These are phyloP conservation scores for Circinella minor DNA, from an alignment of 371 early-diverging fungal genomes.

Conservation along the genomic window DNA sequence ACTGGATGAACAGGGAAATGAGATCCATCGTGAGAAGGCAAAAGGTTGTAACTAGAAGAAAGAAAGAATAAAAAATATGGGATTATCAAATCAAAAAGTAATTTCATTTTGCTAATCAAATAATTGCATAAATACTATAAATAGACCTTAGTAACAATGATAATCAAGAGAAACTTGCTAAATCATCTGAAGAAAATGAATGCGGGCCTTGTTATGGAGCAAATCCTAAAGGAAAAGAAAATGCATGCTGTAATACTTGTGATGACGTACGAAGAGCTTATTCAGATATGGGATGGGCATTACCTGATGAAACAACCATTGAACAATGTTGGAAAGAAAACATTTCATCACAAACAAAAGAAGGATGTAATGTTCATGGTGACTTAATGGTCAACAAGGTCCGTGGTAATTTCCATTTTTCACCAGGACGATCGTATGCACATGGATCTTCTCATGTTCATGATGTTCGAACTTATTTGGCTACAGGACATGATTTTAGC, in stretches of 20 bases:
- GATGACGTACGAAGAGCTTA: constrained; percentile 89
- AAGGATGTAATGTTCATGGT: constrained; percentile 92
- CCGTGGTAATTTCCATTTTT: constrained; percentile 90
- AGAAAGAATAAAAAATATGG: background rate
- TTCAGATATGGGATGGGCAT: constrained; percentile 77
- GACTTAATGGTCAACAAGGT: constrained; percentile 85
- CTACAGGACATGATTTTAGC: constrained; percentile 70
- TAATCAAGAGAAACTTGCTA: constrained; percentile 1
- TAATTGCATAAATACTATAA: too few relatives aligned
- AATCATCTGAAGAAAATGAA: constrained; percentile 41
- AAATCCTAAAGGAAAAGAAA: constrained; percentile 51
- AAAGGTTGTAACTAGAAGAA: constrained; percentile 33
- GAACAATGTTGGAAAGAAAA: constrained; percentile 65
- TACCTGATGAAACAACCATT: constrained; percentile 24
- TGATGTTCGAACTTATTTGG: constrained; percentile 41
- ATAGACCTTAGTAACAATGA: constrained; percentile 14
- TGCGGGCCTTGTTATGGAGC: constrained; percentile 95
- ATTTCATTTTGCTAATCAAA: background rate
- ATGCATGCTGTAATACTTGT: constrained; percentile 93
- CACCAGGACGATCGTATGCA: constrained; percentile 86
- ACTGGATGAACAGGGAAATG: constrained; percentile 70
- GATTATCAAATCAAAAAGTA: background rate
- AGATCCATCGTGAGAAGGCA: constrained; percentile 61
- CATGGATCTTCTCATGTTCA: constrained; percentile 75
- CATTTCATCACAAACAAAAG: constrained; percentile 72